A percentile compares a stretch with the other conserved stretches of the same genome.
Conservation (phyloP, 352 stramenopile species). For the Phytopythium montanum region DNA sequence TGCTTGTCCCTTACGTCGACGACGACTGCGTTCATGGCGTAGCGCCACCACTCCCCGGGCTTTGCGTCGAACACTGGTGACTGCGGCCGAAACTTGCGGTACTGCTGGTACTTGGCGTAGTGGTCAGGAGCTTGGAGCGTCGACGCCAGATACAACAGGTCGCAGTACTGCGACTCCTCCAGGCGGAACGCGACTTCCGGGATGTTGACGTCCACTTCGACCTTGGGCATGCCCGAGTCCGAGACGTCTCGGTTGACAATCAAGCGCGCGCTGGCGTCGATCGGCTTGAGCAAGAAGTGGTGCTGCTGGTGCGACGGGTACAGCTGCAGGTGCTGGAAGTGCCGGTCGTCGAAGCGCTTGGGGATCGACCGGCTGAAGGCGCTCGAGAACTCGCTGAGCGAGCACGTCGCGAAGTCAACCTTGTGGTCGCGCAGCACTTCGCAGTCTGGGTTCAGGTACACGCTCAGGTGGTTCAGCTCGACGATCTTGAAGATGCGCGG, state of each 20-base stretch:
- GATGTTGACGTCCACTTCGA: slow-evolving; percentile 80
- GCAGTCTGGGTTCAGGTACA: slow-evolving; percentile 83
- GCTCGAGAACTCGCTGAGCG: slow-evolving; percentile 70
- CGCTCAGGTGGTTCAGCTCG: slow-evolving; percentile 83
- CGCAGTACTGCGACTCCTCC: slow-evolving; percentile 87
- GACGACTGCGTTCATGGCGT: slow-evolving; percentile 63
- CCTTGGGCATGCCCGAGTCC: slow-evolving; percentile 68
- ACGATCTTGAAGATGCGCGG: slow-evolving; percentile 89
- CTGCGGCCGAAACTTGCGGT: slow-evolving; percentile 63
- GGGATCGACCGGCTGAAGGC: slow-evolving; percentile 78
- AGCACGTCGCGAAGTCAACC: slow-evolving; percentile 67
- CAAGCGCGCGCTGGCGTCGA: slow-evolving; percentile 74
- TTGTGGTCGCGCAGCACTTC: slow-evolving; percentile 50
- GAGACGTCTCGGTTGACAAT: slow-evolving; percentile 83
- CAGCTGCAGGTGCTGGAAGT: slow-evolving; percentile 59
- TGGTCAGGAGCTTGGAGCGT: slow-evolving; percentile 70
- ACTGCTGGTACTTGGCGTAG: slow-evolving; percentile 74
- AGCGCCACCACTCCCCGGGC: slow-evolving; percentile 74
- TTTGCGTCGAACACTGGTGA: slow-evolving; percentile 44
- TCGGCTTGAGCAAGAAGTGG: slow-evolving; percentile 82
- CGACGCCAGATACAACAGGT: slow-evolving; percentile 77
- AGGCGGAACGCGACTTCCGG: slow-evolving; percentile 75
- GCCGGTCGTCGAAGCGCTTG: slow-evolving; percentile 76
- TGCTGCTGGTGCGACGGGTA: slow-evolving; percentile 74
- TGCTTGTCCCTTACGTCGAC: slow-evolving; percentile 63